Evolutionary conservation across 805 yeast genomes (phyloP).

Genomic region (Starmera pachycereana): DNA sequence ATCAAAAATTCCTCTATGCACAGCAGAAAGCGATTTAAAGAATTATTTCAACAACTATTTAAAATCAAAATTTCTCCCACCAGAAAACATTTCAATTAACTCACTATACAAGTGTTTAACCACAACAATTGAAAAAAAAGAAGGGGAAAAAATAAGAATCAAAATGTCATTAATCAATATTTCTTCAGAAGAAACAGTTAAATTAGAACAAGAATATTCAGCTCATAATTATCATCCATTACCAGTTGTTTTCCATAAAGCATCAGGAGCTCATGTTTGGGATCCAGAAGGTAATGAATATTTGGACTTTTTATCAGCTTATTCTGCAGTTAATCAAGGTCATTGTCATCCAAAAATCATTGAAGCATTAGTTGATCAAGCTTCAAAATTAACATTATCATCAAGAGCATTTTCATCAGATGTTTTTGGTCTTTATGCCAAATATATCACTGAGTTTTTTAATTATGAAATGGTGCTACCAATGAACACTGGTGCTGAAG

Average conservation of each 20-base stretch:
- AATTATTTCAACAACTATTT: no score
- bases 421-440: conserved; percentile 78
- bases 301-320: conserved; percentile 86
- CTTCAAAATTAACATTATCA: conserved; percentile 70
- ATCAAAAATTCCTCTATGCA: no score
- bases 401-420: conserved; percentile 92
- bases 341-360: conserved; percentile 95
- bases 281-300: conserved; percentile 96
- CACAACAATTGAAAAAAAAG: no score
- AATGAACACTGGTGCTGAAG: conserved; percentile 99
- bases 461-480: conserved; percentile 90
- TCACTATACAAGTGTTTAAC: no score
- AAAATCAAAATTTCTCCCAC: no score
- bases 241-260: conserved; percentile 87
- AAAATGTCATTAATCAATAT: conserved; percentile 29
- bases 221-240: conserved; percentile 97
- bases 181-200: conserved; percentile 54
- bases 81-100: no score
- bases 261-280: conserved; percentile 90
- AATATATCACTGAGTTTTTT: conserved; percentile 80
- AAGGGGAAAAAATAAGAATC: no score
- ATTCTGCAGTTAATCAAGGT: conserved; percentile 96
- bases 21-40: no score
- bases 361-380: conserved; percentile 78
- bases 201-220: conserved; percentile 69